A percentile compares a stretch with the other conserved stretches of the same genome.
Conservation (phyloP, 1,284 basidiomycete genomes). For the Heterobasidion parviporum region DNA sequence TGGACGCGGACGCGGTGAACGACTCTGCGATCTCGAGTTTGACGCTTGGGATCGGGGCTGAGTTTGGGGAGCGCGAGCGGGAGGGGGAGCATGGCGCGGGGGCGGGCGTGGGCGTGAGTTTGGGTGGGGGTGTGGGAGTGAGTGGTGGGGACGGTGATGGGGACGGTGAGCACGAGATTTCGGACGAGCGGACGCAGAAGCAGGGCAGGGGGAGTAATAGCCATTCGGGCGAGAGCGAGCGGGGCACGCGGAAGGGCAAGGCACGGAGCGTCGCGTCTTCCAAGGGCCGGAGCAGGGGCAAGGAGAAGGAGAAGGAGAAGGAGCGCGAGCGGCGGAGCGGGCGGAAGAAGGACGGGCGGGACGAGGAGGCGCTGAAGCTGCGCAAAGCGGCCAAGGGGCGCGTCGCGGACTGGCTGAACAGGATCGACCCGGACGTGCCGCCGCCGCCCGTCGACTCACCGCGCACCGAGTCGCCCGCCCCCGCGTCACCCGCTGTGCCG, state of each 20-base stretch:
- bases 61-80: constrained; percentile 21
- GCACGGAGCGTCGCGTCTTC: constrained; percentile 14
- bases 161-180: constrained; percentile 23
- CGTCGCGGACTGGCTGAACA: constrained; percentile 71
- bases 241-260: constrained; percentile 22
- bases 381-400: constrained; percentile 52
- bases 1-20: constrained; percentile 34
- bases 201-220: constrained; percentile 15
- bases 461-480: background rate
- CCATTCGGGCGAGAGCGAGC: constrained; percentile 13
- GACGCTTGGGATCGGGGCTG: constrained; percentile 43
- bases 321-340: constrained; percentile 13
- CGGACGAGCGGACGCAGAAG: constrained; percentile 11
- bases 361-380: constrained; percentile 29
- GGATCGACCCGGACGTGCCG: constrained; percentile 30
- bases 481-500: background rate
- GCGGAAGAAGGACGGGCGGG: constrained; percentile 15
- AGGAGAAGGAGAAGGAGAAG: constrained; percentile 17
- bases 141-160: constrained; percentile 15
- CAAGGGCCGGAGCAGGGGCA: constrained; percentile 9
- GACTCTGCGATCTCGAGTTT: constrained; percentile 72
- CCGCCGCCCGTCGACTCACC: background rate
- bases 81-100: constrained; percentile 24
- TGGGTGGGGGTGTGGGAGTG: constrained; percentile 7
- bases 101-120: constrained; percentile 7